Evolutionary conservation across 768 basidiomycete species (phyloP).

Genomic region (Pilatotrama ljubarskyi): DNA sequence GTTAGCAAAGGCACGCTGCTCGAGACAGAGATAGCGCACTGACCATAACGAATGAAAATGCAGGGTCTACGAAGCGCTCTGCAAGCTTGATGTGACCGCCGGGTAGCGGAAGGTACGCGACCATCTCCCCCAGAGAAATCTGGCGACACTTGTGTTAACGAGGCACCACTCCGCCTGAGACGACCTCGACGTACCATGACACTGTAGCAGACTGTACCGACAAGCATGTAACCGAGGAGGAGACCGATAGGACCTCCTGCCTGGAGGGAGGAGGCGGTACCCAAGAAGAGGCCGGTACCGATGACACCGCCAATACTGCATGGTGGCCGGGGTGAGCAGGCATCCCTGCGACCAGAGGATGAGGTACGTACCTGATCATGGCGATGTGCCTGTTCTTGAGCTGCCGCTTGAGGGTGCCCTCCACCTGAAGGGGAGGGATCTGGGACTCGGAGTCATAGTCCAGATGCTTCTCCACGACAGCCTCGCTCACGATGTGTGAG

Average conservation of each 20-base stretch:
- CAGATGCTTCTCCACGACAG: constrained; percentile 14
- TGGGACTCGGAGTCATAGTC: constrained; percentile 21
- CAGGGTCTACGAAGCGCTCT: constrained; percentile 79
- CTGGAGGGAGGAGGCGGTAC: constrained; percentile 50
- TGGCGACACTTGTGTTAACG: constrained; percentile 27
- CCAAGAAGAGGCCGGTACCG: constrained; percentile 45
- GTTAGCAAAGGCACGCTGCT: background rate
- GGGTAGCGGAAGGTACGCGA: constrained; percentile 75
- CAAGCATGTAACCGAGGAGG: constrained; percentile 63
- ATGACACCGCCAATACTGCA: constrained; percentile 44
- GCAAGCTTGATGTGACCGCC: constrained; percentile 82
- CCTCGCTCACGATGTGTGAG: constrained; percentile 7
- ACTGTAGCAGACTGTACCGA: constrained; percentile 69
- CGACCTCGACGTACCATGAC: constrained; percentile 56
- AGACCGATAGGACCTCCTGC: constrained; percentile 60
- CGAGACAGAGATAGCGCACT: constrained; percentile 35
- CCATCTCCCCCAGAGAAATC: constrained; percentile 74
- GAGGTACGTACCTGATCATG: constrained; percentile 64
- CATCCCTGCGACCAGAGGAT: background rate
- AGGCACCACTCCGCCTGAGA: background rate
- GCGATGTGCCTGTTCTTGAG: constrained; percentile 69
- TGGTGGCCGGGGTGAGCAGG: constrained; percentile 1
- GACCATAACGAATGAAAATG: constrained; percentile 53
- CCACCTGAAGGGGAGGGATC: constrained; percentile 1
- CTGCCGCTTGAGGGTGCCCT: constrained; percentile 29